A percentile compares a stretch with the other conserved stretches of the same genome.
phyloP scores from a whole-genome alignment of 164 flowering plant genomes.

The Vitis labrusca region DNA sequence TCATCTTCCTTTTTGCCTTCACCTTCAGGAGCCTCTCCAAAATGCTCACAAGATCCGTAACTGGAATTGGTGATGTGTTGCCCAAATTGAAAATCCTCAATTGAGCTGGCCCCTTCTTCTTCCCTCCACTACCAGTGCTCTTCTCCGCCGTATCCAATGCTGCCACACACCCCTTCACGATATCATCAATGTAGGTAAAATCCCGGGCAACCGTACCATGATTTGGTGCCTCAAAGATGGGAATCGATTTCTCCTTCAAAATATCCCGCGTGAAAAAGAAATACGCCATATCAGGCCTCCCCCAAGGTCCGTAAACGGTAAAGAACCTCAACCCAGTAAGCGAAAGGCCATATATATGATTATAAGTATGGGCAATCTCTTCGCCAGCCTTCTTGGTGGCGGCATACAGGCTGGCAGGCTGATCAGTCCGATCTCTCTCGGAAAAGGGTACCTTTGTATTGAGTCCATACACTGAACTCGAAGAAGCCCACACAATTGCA shows the following conservation, averaged over 20 bases:
- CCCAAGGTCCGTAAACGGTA: conserved; percentile 97
- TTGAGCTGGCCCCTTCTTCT: conserved; percentile 84
- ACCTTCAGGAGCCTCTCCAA: conserved; percentile 83
- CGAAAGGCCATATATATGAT: conserved; percentile 86
- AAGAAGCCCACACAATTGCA: conserved; percentile 90
- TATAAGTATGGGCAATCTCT: conserved; percentile 84
- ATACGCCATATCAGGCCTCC: conserved; percentile 94
- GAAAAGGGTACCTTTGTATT: conserved; percentile 87
- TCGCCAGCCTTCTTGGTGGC: conserved; percentile 97
- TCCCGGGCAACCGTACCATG: conserved; percentile 92
- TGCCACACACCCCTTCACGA: conserved; percentile 68
- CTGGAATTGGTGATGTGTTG: conserved; percentile 81
- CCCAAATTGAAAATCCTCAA: conserved; percentile 82
- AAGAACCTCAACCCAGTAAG: conserved; percentile 88
- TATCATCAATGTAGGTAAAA: conserved; percentile 85
- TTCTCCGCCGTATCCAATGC: conserved; percentile 73
- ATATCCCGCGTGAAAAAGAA: conserved; percentile 90
- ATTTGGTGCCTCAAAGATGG: conserved; percentile 72
- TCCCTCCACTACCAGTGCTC: conserved; percentile 92
- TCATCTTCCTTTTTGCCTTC: conserved; percentile 67
- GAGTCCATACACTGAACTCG: conserved; percentile 88
- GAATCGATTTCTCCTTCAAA: conserved; percentile 66
- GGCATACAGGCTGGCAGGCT: conserved; percentile 92
- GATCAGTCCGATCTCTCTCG: conserved; percentile 83
- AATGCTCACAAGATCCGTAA: conserved; percentile 69